Evolutionary conservation across 2,329 filamentous ascomycete species (phyloP).

Genomic region (Purpureocillium lavendulum): DNA sequence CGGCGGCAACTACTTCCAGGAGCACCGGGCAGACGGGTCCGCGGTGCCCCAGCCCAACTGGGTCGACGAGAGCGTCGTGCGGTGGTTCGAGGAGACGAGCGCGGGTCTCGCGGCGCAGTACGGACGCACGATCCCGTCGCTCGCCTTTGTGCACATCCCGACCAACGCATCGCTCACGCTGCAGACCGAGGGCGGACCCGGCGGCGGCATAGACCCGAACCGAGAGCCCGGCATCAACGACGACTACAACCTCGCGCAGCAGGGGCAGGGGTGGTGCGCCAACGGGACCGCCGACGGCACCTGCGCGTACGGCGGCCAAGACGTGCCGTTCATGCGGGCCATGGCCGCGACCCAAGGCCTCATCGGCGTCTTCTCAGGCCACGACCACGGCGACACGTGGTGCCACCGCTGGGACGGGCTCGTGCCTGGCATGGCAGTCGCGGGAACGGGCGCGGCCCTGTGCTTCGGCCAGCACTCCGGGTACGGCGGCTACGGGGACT

Average conservation of each 20-base stretch:
- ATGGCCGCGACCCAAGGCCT: slow-evolving; percentile 45
- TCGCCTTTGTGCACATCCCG: slow-evolving; percentile 42
- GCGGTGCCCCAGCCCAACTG: slow-evolving; percentile 28
- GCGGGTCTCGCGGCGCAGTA: slow-evolving; percentile 18
- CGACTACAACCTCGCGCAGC: slow-evolving; percentile 28
- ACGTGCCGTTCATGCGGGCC: slow-evolving; percentile 55
- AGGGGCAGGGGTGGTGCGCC: slow-evolving; percentile 34
- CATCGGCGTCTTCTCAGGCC: slow-evolving; percentile 53
- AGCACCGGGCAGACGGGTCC: slow-evolving; percentile 18
- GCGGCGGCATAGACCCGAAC: slow-evolving; percentile 20
- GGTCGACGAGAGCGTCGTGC: slow-evolving; percentile 34
- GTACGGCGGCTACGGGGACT: slow-evolving; percentile 61
- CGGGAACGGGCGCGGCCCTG: slow-evolving; percentile 35
- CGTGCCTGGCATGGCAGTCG: slow-evolving; percentile 22
- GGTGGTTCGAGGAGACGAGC: slow-evolving; percentile 32
- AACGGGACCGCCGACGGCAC: slow-evolving; percentile 26
- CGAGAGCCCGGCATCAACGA: slow-evolving; percentile 36
- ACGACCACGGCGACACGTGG: slow-evolving; percentile 58
- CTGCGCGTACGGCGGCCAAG: slow-evolving; percentile 39
- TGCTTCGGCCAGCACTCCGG: slow-evolving; percentile 60
- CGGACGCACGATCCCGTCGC: slow-evolving; percentile 29
- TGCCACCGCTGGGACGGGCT: slow-evolving; percentile 40
- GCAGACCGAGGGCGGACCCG: no score
- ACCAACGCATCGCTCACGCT: slow-evolving; percentile 31
- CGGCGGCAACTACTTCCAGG: slow-evolving; percentile 46